Evolutionary conservation across 1,139 yeast species (phyloP).

Genomic region (Candida gigantensis): DNA sequence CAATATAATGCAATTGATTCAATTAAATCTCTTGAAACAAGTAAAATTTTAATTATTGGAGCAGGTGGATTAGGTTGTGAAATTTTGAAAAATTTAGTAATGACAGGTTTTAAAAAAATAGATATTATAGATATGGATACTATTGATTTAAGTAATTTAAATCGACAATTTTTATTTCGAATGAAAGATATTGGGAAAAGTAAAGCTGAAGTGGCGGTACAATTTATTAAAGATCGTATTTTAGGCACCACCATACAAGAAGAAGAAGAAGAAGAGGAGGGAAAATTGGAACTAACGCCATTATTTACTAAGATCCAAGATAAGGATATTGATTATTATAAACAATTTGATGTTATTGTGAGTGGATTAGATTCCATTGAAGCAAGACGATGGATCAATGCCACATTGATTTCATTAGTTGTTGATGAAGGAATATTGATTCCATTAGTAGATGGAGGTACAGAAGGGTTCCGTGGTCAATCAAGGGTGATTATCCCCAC

Average conservation of each 20-base stretch:
- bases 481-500: slow-evolving; percentile 86
- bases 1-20: slow-evolving; percentile 34
- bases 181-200: slow-evolving; percentile 72
- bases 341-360: slow-evolving; percentile 68
- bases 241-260: no score
- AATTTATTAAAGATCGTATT: slow-evolving; percentile 52
- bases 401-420: slow-evolving; percentile 65
- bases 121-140: slow-evolving; percentile 95
- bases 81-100: slow-evolving; percentile 77
- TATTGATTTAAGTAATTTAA: slow-evolving; percentile 84
- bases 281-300: slow-evolving; percentile 50
- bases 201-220: slow-evolving; percentile 81
- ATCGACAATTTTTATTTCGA: slow-evolving; percentile 85
- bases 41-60: slow-evolving; percentile 64
- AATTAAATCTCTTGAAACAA: slow-evolving; percentile 23
- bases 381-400: slow-evolving; percentile 91
- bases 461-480: slow-evolving; percentile 94
- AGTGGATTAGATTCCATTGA: slow-evolving; percentile 91
- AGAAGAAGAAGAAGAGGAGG: slow-evolving; percentile 24
- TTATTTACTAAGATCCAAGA: slow-evolving; percentile 75
- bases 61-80: slow-evolving; percentile 98
- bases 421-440: slow-evolving; percentile 52
- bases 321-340: slow-evolving; percentile 62
- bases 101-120: slow-evolving; percentile 72
- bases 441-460: slow-evolving; percentile 93